Percentiles rank a stretch among this genome's conserved stretches.
Conservation (phyloP, 1,139 yeast species). For the Yamadazyma diddensiae region DNA sequence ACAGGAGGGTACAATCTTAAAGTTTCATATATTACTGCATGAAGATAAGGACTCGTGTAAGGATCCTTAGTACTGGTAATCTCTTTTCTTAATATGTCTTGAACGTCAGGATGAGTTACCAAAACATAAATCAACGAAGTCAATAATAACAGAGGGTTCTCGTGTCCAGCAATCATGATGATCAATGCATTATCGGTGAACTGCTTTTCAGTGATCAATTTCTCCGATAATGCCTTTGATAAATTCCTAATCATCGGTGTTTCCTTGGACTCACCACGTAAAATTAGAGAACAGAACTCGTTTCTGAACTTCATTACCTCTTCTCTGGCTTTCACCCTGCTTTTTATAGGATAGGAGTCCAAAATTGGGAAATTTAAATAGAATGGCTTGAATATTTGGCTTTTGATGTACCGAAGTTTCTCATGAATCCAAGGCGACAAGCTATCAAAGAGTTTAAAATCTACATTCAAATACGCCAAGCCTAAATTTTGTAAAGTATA, state of each 20-base stretch:
- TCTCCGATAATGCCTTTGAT: constrained; percentile 33
- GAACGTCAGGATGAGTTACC: constrained; percentile 39
- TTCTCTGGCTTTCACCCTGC: constrained; percentile 41
- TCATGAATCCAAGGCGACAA: constrained; percentile 33
- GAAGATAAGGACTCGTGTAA: constrained; percentile 17
- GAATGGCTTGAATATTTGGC: constrained; percentile 55
- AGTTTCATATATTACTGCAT: constrained; percentile 47
- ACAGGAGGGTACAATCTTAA: constrained; percentile 56
- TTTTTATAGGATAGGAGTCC: constrained; percentile 50
- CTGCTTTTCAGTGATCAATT: constrained; percentile 41
- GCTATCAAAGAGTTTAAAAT: constrained; percentile 30
- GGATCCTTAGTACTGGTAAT: neutral
- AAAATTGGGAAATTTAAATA: constrained; percentile 54
- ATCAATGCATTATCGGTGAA: constrained; percentile 57
- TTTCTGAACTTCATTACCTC: constrained; percentile 44
- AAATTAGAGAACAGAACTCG: constrained; percentile 21
- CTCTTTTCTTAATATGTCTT: constrained; percentile 26
- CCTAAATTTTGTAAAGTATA: constrained; percentile 51
- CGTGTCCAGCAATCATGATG: constrained; percentile 60
- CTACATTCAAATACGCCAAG: constrained; percentile 48
- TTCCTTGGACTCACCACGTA: constrained; percentile 12
- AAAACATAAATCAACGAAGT: constrained; percentile 48
- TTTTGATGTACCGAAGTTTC: constrained; percentile 43
- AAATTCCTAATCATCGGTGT: constrained; percentile 28
- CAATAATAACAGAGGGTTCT: constrained; percentile 55